Conservation (phyloP, 306 rosid genomes). For the Abrus precatorius region DNA sequence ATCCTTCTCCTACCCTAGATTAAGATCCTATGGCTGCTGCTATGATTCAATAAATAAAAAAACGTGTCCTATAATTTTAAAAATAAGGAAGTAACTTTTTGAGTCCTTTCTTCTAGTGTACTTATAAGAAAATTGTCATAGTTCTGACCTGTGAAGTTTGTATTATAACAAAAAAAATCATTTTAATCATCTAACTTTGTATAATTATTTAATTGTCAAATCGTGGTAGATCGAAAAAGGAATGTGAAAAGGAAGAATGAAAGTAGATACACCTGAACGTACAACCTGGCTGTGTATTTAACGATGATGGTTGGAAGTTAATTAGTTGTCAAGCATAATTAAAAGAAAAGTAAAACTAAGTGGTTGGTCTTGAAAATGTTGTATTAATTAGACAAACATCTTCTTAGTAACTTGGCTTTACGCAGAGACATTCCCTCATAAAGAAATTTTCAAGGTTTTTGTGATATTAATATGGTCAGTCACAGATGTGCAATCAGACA, state of each 20-base stretch:
- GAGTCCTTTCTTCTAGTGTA: too few species aligned
- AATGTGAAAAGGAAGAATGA: conserved; percentile 3
- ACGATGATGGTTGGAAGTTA: not conserved
- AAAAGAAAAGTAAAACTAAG: conserved; percentile 27
- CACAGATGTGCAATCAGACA: not conserved
- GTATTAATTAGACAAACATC: conserved; percentile 8
- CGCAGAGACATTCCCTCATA: not conserved
- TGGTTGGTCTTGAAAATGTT: not conserved
- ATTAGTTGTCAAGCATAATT: conserved; percentile 14
- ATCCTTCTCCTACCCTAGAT: too few species aligned
- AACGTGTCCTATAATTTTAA: too few species aligned
- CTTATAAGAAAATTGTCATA: not conserved
- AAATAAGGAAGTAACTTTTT: not conserved
- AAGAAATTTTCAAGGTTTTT: not conserved
- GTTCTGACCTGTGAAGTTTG: not conserved
- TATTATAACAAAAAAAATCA: not conserved
- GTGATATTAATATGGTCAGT: not conserved
- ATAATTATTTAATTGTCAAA: conserved; percentile 20
- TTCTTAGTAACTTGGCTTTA: not conserved
- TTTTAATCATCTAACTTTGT: not conserved
- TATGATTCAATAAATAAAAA: too few species aligned
- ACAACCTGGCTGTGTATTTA: conserved; percentile 16
- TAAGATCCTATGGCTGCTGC: too few species aligned
- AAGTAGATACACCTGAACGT: conserved; percentile 18
- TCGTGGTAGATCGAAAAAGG: conserved; percentile 13